Conservation (phyloP, 2,329 filamentous ascomycete species). For the Claviceps sp. region DNA sequence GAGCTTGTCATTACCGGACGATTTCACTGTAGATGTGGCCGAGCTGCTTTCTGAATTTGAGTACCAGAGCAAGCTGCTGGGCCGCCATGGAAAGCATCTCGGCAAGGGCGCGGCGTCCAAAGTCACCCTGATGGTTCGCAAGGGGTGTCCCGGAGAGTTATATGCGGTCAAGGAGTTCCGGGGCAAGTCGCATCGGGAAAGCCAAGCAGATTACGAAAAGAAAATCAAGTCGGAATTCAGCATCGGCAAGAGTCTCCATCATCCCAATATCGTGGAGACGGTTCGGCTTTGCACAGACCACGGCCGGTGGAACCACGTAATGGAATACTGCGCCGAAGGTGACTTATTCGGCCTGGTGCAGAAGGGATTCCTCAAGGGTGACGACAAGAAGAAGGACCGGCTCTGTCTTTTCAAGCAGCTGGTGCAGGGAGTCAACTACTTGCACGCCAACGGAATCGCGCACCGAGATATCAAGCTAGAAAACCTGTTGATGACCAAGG, state of each 20-base stretch:
- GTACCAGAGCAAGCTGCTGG: conserved; percentile 55
- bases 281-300: conserved; percentile 62
- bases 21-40: conserved; percentile 57
- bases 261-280: conserved; percentile 79
- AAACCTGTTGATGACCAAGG: conserved; percentile 65
- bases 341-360: conserved; percentile 67
- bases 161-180: conserved; percentile 86
- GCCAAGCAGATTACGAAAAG: conserved; percentile 62
- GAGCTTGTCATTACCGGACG: conserved; percentile 60
- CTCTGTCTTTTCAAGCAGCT: conserved; percentile 85
- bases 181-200: conserved; percentile 55
- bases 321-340: conserved; percentile 80
- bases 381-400: conserved; percentile 55
- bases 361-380: conserved; percentile 51
- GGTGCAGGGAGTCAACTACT: conserved; percentile 66
- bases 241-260: conserved; percentile 72
- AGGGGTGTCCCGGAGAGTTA: conserved; percentile 48
- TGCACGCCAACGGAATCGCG: conserved; percentile 74
- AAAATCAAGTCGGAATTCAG: conserved; percentile 88
- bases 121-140: conserved; percentile 67
- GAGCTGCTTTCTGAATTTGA: conserved; percentile 56
- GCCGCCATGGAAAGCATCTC: conserved; percentile 59
- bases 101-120: conserved; percentile 75
- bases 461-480: conserved; percentile 87
- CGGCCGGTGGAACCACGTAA: conserved; percentile 76